Evolutionary conservation across 2,329 filamentous ascomycete genomes (phyloP), one percentile per base, ranked within the genome.

Genomic region (Colletotrichum sp.): DNA sequence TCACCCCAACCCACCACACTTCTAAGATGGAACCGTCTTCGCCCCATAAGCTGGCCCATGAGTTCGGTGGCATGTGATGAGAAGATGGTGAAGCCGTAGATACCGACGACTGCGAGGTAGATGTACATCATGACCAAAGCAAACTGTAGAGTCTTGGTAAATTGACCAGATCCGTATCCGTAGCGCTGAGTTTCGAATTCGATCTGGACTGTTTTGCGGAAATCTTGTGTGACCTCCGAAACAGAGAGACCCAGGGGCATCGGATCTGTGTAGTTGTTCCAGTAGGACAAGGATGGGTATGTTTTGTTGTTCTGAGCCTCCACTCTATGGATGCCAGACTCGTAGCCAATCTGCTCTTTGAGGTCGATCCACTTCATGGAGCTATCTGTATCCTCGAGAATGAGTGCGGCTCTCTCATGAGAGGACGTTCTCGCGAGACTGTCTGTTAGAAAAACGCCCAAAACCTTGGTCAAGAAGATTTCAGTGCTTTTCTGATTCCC

Each of bases 81-180:
- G 3, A 48, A 48, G 16, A 66, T 44, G 13, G 63, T 52, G 7
- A 52, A 30, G 18, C 63, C 63, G 36, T 52, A 66, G 26, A 52
- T 22, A 2, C 36, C 15, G 8, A 75, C 39, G 3, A 24, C 68
- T 6, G 22, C 70, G 32, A 75, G 55, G 16, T 75, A 75, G 15
- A 73, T 68, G n/a, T 13, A 32, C 73, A 64, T 73, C 39, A 68
- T 68, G 1, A 34, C 39, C 9, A 52, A 18, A 6, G 73, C 73
- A 12, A 52, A 75, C 0, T 22, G 10, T 3, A 59, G 3, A 1
- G 73, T 75, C 26, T 30, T 34, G 24, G 26, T 62, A n/a, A 22
- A 8, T 16, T 73, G 69, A 2, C 69, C 69, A 18, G 73, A 57
- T 15, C 73, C 73, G 22, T 73, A 73, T 6, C 73, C 73, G 39